These are phyloP conservation scores for Cicer judaicum DNA, from an alignment of 306 rosid species.

Conservation along the genomic window DNA sequence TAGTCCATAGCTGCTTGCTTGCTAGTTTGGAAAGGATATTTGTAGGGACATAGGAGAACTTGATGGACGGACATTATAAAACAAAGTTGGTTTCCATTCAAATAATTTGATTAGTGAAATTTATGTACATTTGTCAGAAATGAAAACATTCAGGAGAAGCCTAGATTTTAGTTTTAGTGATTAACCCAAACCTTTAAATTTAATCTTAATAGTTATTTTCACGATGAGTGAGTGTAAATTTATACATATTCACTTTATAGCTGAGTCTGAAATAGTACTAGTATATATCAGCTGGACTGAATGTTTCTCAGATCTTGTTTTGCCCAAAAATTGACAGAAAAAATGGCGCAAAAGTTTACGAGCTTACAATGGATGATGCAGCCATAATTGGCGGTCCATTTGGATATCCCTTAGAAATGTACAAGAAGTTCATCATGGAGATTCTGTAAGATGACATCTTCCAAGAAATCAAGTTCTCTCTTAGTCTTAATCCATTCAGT, in stretches of 20 bases:
- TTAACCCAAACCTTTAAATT: too few species aligned
- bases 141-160: neutral
- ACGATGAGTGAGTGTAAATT: neutral
- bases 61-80: too few species aligned
- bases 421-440: conserved; percentile 71
- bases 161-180: neutral
- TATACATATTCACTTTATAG: neutral
- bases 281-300: neutral
- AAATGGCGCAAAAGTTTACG: conserved; percentile 57
- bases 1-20: too few species aligned
- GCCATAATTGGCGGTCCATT: conserved; percentile 84
- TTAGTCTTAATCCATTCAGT: conserved; percentile 23
- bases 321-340: conserved; percentile 54
- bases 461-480: conserved; percentile 25
- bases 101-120: too few species aligned
- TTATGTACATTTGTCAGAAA: too few species aligned
- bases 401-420: conserved; percentile 77
- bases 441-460: conserved; percentile 65
- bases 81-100: too few species aligned
- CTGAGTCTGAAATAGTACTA: too few species aligned
- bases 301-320: conserved; percentile 33
- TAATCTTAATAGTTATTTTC: neutral
- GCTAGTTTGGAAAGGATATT: too few species aligned
- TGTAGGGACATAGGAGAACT: too few species aligned
- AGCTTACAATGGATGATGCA: conserved; percentile 82